Evolutionary conservation across 441 rosid genomes (phyloP), one percentile per base, ranked within the genome.

Genomic region (Capsella rubella): DNA sequence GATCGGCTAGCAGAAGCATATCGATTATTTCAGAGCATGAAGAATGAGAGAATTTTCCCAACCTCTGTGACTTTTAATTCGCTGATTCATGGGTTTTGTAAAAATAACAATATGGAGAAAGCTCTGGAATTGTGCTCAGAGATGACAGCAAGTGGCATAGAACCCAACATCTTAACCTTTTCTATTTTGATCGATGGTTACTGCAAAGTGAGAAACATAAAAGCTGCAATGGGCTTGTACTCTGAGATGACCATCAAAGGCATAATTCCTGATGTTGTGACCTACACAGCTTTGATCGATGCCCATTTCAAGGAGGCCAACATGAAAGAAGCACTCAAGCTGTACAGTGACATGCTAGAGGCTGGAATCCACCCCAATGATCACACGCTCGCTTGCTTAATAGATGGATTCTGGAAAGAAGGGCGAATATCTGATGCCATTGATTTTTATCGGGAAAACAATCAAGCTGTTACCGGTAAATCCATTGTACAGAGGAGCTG

Each of bases 31-130:
- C 79, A 80, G 73, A 82, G 32, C 70, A 85, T 89, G 93, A 82
- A 73, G 59, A 75, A 69, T 15, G 82, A 77, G 37, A 87, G 82
- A 45, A 59, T 85, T 16, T 49, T 43, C 57, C 84, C 86, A 4
- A 85, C 83, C 84, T 79, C 85, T 68, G 85, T 71, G 72, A 84
- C 87, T 34, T 91, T 82, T 67, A 91, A 87, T 68, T 75, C 90
- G 0, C 56, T 89, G 52, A 85, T 89, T 77, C 75, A 85, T 79
- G 93, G 87, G 72, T 87, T 79, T 53, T 86, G 89, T 57, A 84
- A 80, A 76, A 76, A 72, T 6, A 71, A 80, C 28, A 62, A 81
- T 53, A 76, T 81, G 78, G 80, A 73, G 76, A 81, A 79, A 69
- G 89, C 86, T 42, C 64, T 87, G 72, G 75, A 78, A 29, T 64